Conservation (phyloP, 768 basidiomycete species). For the Austroboletus eburneus region DNA sequence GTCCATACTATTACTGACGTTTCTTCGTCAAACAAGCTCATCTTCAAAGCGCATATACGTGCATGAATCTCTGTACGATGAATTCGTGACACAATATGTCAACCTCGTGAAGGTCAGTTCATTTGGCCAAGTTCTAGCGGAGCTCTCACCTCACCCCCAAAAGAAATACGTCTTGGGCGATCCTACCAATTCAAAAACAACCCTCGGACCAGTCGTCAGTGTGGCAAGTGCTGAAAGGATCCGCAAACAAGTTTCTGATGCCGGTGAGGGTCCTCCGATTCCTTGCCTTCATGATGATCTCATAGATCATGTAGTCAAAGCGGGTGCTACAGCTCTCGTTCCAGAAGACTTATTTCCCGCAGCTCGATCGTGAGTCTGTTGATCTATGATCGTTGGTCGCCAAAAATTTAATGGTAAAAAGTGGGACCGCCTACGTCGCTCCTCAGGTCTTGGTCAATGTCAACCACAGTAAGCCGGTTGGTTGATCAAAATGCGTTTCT, state of each 20-base stretch:
- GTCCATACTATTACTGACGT: slow-evolving; percentile 9
- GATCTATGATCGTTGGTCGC: not conserved
- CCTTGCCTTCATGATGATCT: not conserved
- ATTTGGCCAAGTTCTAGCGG: not conserved
- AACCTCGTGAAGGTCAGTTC: slow-evolving; percentile 61
- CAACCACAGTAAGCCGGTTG: slow-evolving; percentile 63
- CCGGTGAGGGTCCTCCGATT: slow-evolving; percentile 44
- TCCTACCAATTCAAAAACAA: slow-evolving; percentile 68
- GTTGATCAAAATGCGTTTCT: slow-evolving; percentile 2
- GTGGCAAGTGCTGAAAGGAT: slow-evolving; percentile 82
- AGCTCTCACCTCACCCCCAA: not conserved
- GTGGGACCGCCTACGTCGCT: slow-evolving; percentile 81
- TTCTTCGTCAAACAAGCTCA: not conserved
- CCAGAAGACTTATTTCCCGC: slow-evolving; percentile 61
- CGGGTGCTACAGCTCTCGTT: slow-evolving; percentile 77
- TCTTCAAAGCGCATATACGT: slow-evolving; percentile 80
- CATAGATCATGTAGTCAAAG: slow-evolving; percentile 44
- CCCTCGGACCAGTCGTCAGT: slow-evolving; percentile 91
- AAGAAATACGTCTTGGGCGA: slow-evolving; percentile 85
- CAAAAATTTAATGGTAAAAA: slow-evolving; percentile 24
- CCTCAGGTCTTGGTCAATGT: slow-evolving; percentile 92
- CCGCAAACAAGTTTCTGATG: slow-evolving; percentile 81
- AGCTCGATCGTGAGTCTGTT: slow-evolving; percentile 57
- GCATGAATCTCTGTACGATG: slow-evolving; percentile 76
- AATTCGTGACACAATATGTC: slow-evolving; percentile 71